phyloP scores from a whole-genome alignment of 208 protist species.

The Polymyxa betae region DNA sequence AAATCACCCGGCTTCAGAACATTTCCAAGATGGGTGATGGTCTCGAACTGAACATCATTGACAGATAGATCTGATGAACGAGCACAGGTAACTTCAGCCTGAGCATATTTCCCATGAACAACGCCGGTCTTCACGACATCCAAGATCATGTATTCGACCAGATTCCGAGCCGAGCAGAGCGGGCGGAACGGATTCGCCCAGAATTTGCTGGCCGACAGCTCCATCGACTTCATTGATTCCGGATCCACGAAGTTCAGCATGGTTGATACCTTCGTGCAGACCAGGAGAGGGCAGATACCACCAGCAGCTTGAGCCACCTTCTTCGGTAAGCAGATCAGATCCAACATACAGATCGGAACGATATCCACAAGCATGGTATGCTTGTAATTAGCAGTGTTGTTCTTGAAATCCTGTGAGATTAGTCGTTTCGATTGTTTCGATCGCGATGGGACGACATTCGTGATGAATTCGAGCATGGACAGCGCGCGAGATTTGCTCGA shows the following conservation, averaged over 20 bases:
- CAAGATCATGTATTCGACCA: conserved; percentile 91
- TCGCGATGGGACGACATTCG: background rate
- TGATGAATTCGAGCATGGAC: conserved; percentile 92
- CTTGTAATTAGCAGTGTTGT: conserved; percentile 96
- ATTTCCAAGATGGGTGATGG: conserved; percentile 66
- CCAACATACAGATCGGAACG: conserved; percentile 93
- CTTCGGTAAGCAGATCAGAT: conserved; percentile 87
- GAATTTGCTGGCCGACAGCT: conserved; percentile 85
- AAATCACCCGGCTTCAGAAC: conserved; percentile 85
- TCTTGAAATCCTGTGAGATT: conserved; percentile 95
- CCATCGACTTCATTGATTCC: conserved; percentile 85
- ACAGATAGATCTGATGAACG: conserved; percentile 89
- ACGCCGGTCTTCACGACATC: conserved; percentile 76
- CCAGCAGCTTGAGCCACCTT: conserved; percentile 79
- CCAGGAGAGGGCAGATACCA: conserved; percentile 87
- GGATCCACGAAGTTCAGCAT: conserved; percentile 94
- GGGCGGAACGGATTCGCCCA: conserved; percentile 90
- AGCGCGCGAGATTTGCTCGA: conserved; percentile 88
- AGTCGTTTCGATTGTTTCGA: conserved; percentile 70
- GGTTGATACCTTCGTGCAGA: conserved; percentile 89
- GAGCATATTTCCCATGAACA: conserved; percentile 68
- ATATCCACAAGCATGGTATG: conserved; percentile 96
- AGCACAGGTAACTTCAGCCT: conserved; percentile 91
- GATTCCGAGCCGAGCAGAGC: conserved; percentile 79
- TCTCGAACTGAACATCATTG: conserved; percentile 85